Conservation (phyloP, 2,329 filamentous ascomycete species). For the Fusarium tjaetaba region DNA sequence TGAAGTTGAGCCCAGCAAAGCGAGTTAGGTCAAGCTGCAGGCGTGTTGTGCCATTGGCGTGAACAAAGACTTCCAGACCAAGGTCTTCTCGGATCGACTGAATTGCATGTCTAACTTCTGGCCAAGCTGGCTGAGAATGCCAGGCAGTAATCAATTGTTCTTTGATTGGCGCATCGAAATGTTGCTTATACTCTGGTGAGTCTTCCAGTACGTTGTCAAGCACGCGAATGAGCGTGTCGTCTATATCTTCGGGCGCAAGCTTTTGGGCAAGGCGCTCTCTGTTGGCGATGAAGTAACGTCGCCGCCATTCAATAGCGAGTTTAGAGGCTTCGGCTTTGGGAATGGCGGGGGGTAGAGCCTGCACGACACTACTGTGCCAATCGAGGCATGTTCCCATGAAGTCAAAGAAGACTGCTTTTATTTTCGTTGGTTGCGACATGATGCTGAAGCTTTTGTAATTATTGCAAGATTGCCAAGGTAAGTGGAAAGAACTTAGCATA, state of each 20-base stretch:
- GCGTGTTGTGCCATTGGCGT: constrained; percentile 65
- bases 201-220: constrained; percentile 50
- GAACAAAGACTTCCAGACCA: constrained; percentile 58
- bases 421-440: constrained; percentile 10
- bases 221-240: constrained; percentile 57
- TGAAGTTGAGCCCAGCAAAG: constrained; percentile 59
- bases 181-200: not conserved
- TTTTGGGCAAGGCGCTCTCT: constrained; percentile 49
- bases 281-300: constrained; percentile 59
- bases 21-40: constrained; percentile 62
- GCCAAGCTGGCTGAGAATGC: constrained; percentile 62
- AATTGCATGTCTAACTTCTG: constrained; percentile 58
- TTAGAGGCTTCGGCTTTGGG: constrained; percentile 46
- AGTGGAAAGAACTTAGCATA: not conserved
- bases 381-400: constrained; percentile 69
- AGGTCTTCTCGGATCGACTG: constrained; percentile 48
- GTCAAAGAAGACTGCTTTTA: constrained; percentile 64
- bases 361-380: constrained; percentile 58
- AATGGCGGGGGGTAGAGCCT: constrained; percentile 49
- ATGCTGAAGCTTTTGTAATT: not conserved
- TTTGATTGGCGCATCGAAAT: constrained; percentile 29
- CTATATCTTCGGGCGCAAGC: constrained; percentile 58
- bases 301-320: constrained; percentile 62
- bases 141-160: constrained; percentile 52
- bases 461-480: too few relatives aligned